phyloP scores from a whole-genome alignment of 2,329 filamentous ascomycete genomes.

The Alternaria sp. region DNA sequence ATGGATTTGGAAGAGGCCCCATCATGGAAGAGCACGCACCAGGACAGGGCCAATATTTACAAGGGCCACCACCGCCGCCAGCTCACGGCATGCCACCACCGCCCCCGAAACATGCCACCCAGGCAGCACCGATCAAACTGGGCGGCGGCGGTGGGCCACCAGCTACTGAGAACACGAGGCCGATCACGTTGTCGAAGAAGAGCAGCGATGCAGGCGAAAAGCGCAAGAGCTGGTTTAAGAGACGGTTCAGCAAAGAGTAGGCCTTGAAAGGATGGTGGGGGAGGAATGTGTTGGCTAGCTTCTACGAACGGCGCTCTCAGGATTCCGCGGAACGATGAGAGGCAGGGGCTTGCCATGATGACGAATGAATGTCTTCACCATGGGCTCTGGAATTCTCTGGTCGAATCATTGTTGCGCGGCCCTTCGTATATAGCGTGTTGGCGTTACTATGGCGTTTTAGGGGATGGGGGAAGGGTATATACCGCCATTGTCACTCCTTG shows the following conservation, averaged over 20 bases:
- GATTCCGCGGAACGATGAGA: conserved; percentile 9
- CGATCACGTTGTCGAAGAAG: conserved; percentile 37
- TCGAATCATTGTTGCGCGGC: conserved; percentile 18
- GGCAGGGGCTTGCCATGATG: conserved; percentile 19
- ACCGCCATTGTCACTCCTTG: conserved; percentile 31
- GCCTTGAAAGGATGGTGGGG: not conserved
- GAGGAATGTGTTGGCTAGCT: conserved; percentile 3
- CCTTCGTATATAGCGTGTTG: conserved; percentile 15
- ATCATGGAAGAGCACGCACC: conserved; percentile 54
- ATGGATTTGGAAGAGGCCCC: conserved; percentile 57
- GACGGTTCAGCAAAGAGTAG: conserved; percentile 75
- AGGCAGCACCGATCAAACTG: conserved; percentile 39
- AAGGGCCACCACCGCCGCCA: conserved; percentile 26
- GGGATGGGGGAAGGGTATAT: conserved; percentile 11
- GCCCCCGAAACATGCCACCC: conserved; percentile 31
- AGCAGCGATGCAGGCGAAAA: conserved; percentile 59
- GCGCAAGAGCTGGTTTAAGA: conserved; percentile 88
- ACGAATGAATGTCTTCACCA: conserved; percentile 16
- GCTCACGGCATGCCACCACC: conserved; percentile 22
- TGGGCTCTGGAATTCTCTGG: conserved; percentile 12
- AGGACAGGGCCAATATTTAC: not conserved
- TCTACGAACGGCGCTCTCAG: conserved; percentile 7
- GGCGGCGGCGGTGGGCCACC: conserved; percentile 26
- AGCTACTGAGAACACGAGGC: conserved; percentile 19
- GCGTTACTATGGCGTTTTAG: conserved; percentile 26